Evolutionary conservation across 1,284 basidiomycete genomes (phyloP).

Genomic region (Leccinum subspadiceum): DNA sequence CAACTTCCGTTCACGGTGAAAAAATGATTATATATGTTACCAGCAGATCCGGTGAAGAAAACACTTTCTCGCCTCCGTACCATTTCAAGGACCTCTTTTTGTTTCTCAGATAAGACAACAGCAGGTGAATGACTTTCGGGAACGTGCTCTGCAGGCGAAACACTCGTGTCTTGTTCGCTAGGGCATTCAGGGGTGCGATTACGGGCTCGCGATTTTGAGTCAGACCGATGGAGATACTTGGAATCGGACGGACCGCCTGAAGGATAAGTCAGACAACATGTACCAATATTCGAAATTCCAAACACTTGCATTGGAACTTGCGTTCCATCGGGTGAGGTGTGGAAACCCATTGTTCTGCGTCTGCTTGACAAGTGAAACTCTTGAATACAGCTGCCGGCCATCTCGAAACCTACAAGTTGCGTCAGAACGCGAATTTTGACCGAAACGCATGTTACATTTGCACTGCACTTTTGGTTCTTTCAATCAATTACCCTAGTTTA

Average conservation of each 20-base stretch:
- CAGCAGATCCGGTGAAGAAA: slow-evolving; percentile 85
- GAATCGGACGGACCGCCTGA: slow-evolving; percentile 9
- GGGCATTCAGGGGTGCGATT: not conserved
- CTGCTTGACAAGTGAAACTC: slow-evolving; percentile 41
- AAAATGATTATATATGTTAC: slow-evolving; percentile 36
- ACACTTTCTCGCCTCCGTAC: slow-evolving; percentile 54
- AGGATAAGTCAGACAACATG: slow-evolving; percentile 2
- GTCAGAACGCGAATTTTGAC: slow-evolving; percentile 2
- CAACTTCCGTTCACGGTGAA: slow-evolving; percentile 1
- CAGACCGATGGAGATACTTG: not conserved
- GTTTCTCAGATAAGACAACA: slow-evolving; percentile 46
- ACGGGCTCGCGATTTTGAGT: not conserved
- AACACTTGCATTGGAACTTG: slow-evolving; percentile 13
- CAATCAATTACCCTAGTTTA: not conserved
- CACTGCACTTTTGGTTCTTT: slow-evolving; percentile 37
- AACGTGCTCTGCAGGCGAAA: not conserved
- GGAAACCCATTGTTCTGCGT: slow-evolving; percentile 48
- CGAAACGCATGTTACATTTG: slow-evolving; percentile 31
- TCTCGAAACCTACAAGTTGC: slow-evolving; percentile 41
- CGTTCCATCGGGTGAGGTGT: slow-evolving; percentile 12
- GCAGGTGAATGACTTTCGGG: not conserved
- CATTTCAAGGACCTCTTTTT: slow-evolving; percentile 50
- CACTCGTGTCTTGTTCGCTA: not conserved
- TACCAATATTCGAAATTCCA: not conserved
- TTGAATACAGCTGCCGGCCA: slow-evolving; percentile 48